phyloP scores from a whole-genome alignment of 495 filamentous ascomycete genomes.

The Hypoxylon lenormandii region DNA sequence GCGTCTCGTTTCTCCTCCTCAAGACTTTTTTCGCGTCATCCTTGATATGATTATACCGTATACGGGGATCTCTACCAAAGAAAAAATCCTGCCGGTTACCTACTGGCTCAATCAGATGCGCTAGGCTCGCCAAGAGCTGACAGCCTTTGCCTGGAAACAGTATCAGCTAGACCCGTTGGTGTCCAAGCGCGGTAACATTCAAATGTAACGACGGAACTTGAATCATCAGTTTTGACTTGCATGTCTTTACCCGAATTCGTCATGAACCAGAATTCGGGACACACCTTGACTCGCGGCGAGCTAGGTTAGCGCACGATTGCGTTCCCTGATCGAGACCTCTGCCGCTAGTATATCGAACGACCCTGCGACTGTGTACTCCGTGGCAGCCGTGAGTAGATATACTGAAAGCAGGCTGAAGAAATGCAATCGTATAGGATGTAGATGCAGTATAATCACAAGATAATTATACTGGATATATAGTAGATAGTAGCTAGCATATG shows the following conservation, averaged over 20 bases:
- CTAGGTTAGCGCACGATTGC: no score
- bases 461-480: neutral
- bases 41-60: constrained; percentile 22
- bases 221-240: constrained; percentile 20
- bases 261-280: constrained; percentile 9
- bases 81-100: constrained; percentile 22
- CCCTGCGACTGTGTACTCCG: no score
- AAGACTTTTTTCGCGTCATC: constrained; percentile 32
- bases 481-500: constrained; percentile 13
- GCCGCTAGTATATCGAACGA: no score
- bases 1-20: constrained; percentile 17
- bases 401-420: no score
- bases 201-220: constrained; percentile 17
- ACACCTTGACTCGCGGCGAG: neutral
- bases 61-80: constrained; percentile 24
- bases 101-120: constrained; percentile 34
- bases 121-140: constrained; percentile 30
- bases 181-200: constrained; percentile 11
- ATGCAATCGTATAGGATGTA: no score
- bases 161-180: constrained; percentile 4
- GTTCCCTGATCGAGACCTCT: no score
- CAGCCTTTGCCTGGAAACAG: constrained; percentile 17
- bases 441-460: no score
- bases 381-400: no score
- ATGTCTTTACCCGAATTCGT: constrained; percentile 24